Conservation (phyloP, 108 stramenopile genomes). For the Skeletonema potamos region DNA sequence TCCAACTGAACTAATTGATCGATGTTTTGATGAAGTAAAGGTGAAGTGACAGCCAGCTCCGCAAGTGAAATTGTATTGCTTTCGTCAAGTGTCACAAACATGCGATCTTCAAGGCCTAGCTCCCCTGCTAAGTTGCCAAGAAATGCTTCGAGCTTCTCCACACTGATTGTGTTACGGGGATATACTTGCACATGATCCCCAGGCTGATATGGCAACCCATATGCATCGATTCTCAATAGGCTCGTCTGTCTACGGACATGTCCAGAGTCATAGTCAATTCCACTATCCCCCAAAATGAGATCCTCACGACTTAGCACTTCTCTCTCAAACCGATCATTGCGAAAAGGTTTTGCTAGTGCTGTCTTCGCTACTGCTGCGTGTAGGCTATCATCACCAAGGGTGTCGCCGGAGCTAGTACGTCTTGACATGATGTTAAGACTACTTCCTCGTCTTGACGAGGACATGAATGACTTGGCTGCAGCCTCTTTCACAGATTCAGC, state of each 20-base stretch:
- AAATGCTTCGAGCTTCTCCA: constrained; percentile 3
- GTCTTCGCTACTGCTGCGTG: too few species aligned
- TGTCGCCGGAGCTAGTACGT: too few species aligned
- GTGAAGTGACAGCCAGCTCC: not conserved
- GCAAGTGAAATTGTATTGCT: not conserved
- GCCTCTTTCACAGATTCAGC: not conserved
- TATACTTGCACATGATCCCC: constrained; percentile 9
- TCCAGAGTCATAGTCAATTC: too few species aligned
- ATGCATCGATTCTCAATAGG: constrained; percentile 3
- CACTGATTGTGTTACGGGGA: not conserved
- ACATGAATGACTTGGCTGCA: constrained; percentile 14
- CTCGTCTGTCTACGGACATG: not conserved
- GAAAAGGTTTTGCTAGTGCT: too few species aligned
- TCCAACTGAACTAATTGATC: not conserved
- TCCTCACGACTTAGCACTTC: too few species aligned
- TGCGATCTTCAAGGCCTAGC: not conserved
- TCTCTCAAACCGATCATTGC: too few species aligned
- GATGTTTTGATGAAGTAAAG: not conserved
- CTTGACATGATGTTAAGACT: not conserved
- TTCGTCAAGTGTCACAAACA: not conserved
- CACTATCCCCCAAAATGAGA: too few species aligned
- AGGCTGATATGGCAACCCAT: constrained; percentile 2
- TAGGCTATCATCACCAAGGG: too few species aligned
- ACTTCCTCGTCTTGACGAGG: not conserved
- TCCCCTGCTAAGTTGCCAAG: not conserved